phyloP scores from a whole-genome alignment of 768 basidiomycete species.

The Chalciporus piperatus region DNA sequence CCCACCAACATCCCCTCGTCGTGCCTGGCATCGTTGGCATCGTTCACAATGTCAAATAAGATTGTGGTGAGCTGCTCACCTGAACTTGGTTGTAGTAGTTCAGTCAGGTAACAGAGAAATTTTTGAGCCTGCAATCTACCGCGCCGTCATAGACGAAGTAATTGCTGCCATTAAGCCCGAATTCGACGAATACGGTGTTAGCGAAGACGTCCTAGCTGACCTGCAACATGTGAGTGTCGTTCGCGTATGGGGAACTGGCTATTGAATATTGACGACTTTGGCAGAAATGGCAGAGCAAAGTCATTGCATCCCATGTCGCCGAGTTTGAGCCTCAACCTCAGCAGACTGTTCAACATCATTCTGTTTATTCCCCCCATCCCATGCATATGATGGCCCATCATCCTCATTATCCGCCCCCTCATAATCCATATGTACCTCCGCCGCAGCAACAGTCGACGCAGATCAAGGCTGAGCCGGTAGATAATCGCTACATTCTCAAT shows the following conservation, averaged over 20 bases:
- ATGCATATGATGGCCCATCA: conserved; percentile 57
- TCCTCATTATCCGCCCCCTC: conserved; percentile 51
- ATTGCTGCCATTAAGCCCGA: conserved; percentile 83
- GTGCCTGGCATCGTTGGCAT: conserved; percentile 27
- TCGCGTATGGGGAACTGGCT: conserved; percentile 7
- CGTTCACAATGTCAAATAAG: conserved; percentile 85
- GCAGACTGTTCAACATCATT: conserved; percentile 46
- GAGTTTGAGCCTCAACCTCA: conserved; percentile 73
- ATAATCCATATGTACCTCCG: conserved; percentile 49
- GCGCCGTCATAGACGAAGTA: conserved; percentile 95
- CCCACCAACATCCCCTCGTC: conserved; percentile 33
- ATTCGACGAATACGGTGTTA: conserved; percentile 95
- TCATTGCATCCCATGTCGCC: conserved; percentile 91
- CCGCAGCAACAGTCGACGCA: conserved; percentile 38
- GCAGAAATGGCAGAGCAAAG: conserved; percentile 96
- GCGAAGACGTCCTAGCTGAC: conserved; percentile 84
- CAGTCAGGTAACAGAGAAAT: conserved; percentile 48
- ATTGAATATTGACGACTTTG: conserved; percentile 5
- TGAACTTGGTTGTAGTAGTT: conserved; percentile 56
- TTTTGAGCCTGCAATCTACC: conserved; percentile 87
- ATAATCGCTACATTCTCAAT: conserved; percentile 62
- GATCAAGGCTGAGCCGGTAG: conserved; percentile 75
- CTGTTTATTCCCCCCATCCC: conserved; percentile 57
- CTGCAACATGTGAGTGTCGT: conserved; percentile 75
- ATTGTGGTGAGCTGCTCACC: conserved; percentile 92